These are phyloP conservation scores for Pestalotiopsis sp. DNA, from an alignment of 2,329 filamentous ascomycete genomes.

Conservation along the genomic window DNA sequence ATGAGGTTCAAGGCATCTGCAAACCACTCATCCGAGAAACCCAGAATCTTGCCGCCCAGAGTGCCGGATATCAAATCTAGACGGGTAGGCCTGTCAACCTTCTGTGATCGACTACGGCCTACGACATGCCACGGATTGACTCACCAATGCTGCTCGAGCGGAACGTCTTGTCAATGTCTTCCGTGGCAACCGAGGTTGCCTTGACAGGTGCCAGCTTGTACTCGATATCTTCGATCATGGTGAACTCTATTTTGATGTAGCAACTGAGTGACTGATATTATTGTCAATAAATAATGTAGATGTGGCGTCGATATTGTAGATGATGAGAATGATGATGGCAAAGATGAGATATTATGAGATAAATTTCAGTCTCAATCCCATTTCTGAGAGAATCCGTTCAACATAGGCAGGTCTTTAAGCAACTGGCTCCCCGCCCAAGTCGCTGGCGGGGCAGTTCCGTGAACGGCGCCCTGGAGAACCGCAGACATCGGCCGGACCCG, in stretches of 20 bases:
- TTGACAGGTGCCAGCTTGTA: conserved; percentile 61
- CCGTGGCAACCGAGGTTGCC: conserved; percentile 49
- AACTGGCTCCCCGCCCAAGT: background rate
- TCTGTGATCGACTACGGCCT: background rate
- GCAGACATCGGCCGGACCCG: conserved; percentile 10
- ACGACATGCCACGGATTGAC: conserved; percentile 25
- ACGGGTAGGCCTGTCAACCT: background rate
- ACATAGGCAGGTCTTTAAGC: background rate
- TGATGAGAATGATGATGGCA: background rate
- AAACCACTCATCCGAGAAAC: conserved; percentile 71
- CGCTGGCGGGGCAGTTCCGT: conserved; percentile 9
- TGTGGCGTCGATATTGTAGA: background rate
- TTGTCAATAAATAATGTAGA: background rate
- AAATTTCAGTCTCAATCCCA: background rate
- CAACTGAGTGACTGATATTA: background rate
- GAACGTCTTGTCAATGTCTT: conserved; percentile 64
- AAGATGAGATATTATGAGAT: background rate
- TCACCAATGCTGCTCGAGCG: conserved; percentile 63
- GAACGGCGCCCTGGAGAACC: conserved; percentile 1
- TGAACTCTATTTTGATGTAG: background rate
- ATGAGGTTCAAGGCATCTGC: conserved; percentile 66
- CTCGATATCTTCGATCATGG: conserved; percentile 44
- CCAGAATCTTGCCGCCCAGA: conserved; percentile 66
- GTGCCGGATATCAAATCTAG: conserved; percentile 63
- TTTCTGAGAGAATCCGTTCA: background rate